Percentiles rank a stretch among this genome's conserved stretches.
These are phyloP conservation scores for Blumeriella jaapii DNA, from an alignment of 2,329 filamentous ascomycete species.

Conservation along the genomic window DNA sequence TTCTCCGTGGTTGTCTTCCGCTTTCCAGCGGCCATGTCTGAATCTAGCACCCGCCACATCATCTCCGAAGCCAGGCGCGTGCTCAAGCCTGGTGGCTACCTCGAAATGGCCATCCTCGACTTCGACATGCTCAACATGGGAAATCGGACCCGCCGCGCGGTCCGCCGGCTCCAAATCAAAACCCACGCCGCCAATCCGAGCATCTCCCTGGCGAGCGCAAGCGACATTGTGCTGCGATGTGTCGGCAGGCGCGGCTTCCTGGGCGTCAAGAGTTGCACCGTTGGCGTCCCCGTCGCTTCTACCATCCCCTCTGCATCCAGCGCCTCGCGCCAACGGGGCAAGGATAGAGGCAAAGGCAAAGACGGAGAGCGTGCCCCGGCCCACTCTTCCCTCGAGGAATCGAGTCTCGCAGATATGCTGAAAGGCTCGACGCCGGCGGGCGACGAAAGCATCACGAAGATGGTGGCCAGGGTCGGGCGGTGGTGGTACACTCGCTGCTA, in stretches of 20 bases:
- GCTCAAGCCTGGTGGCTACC: constrained; percentile 63
- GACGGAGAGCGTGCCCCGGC: constrained; percentile 21
- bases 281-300: constrained; percentile 63
- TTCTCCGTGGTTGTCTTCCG: constrained; percentile 68
- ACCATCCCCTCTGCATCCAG: constrained; percentile 27
- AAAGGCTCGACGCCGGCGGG: constrained; percentile 56
- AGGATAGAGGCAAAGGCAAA: constrained; percentile 13
- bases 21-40: constrained; percentile 60
- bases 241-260: constrained; percentile 60
- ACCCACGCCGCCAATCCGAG: constrained; percentile 50
- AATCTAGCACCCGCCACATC: constrained; percentile 57
- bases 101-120: constrained; percentile 71
- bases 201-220: constrained; percentile 47
- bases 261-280: constrained; percentile 62
- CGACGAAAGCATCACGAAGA: constrained; percentile 81
- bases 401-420: constrained; percentile 60
- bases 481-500: constrained; percentile 98
- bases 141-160: constrained; percentile 52
- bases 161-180: constrained; percentile 60
- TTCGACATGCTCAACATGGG: constrained; percentile 78
- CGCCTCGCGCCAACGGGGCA: constrained; percentile 4
- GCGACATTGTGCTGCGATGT: constrained; percentile 51
- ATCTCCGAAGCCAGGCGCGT: constrained; percentile 68
- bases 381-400: constrained; percentile 30
- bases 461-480: constrained; percentile 80